A percentile compares a stretch with the other conserved stretches of the same genome.
Evolutionary conservation across 441 rosid genomes (phyloP).

Genomic region (Brassica hybrid): DNA sequence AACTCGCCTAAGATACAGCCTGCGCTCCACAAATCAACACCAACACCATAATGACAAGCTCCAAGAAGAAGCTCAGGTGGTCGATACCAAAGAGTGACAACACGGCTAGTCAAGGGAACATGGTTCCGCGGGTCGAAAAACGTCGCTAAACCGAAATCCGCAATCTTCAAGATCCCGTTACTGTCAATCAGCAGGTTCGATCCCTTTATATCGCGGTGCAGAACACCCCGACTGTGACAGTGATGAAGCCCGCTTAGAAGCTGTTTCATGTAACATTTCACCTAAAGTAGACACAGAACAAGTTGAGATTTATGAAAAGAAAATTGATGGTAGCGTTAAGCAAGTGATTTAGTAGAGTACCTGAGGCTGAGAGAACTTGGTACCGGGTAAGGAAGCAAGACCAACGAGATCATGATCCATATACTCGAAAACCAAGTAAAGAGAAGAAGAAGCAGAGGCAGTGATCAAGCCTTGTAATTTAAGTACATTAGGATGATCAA

Average conservation of each 20-base stretch:
- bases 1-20: conserved; percentile 71
- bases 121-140: conserved; percentile 60
- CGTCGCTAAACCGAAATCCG: conserved; percentile 73
- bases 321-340: neutral
- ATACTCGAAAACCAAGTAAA: conserved; percentile 66
- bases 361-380: conserved; percentile 66
- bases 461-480: conserved; percentile 69
- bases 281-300: conserved; percentile 39
- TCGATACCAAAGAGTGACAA: conserved; percentile 77
- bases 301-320: neutral
- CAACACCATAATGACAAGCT: conserved; percentile 70
- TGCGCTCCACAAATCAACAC: conserved; percentile 71
- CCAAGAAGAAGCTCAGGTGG: conserved; percentile 82
- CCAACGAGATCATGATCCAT: conserved; percentile 79
- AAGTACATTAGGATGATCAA: conserved; percentile 72
- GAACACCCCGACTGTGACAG: conserved; percentile 59
- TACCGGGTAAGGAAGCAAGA: conserved; percentile 61
- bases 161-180: conserved; percentile 62
- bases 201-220: conserved; percentile 74
- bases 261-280: conserved; percentile 67
- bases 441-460: conserved; percentile 65
- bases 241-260: conserved; percentile 67
- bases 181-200: conserved; percentile 64
- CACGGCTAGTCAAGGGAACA: conserved; percentile 71
- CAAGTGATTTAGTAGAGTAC: conserved; percentile 29